A percentile compares a stretch with the other conserved stretches of the same genome.
phyloP scores from a whole-genome alignment of 179 eudicot species.

The Beta macrorhiza region DNA sequence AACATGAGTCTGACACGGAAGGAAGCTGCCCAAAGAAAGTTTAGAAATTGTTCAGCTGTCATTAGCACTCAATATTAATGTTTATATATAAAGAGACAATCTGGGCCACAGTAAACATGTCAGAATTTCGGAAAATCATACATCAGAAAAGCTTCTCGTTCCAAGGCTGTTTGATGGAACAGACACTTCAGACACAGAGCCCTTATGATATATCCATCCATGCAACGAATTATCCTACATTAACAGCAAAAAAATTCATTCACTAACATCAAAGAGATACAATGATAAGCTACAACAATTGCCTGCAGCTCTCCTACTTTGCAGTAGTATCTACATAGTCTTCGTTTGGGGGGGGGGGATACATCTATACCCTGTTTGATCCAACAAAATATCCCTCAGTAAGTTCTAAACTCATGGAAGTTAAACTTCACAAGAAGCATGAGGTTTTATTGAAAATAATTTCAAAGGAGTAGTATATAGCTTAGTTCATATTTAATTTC shows the following conservation, averaged over 20 bases:
- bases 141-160: constrained; percentile 60
- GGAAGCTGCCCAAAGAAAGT: constrained; percentile 52
- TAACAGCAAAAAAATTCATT: constrained; percentile 16
- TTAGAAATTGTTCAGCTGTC: neutral
- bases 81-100: neutral
- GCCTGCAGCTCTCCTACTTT: neutral
- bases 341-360: neutral
- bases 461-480: neutral
- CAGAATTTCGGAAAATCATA: constrained; percentile 34
- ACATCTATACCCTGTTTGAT: neutral
- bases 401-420: neutral
- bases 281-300: constrained; percentile 3
- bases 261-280: neutral
- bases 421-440: neutral
- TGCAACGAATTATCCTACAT: constrained; percentile 68
- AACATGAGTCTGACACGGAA: constrained; percentile 65
- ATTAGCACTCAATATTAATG: neutral
- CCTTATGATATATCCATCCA: constrained; percentile 64
- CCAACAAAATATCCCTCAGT: neutral
- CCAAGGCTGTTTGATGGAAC: constrained; percentile 64
- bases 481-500: neutral
- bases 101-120: neutral
- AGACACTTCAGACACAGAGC: constrained; percentile 50
- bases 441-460: neutral
- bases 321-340: neutral